Percentiles rank a stretch among this genome's conserved stretches.
Evolutionary conservation across 2,329 filamentous ascomycete species (phyloP).

Genomic region (Paecilomyces sp.): DNA sequence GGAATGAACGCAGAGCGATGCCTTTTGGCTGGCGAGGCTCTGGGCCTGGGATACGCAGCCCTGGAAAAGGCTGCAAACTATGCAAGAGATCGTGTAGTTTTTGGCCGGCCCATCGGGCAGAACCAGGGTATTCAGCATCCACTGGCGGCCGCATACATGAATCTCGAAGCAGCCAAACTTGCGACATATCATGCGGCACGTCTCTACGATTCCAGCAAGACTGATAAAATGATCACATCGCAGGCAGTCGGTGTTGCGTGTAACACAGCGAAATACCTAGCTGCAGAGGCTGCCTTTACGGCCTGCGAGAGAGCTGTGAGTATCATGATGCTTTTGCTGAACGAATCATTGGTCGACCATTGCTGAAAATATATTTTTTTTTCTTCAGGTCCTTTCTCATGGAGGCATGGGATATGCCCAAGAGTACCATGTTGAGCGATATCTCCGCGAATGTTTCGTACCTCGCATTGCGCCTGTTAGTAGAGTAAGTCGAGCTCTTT

Average conservation of each 20-base stretch:
- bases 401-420: slow-evolving; percentile 59
- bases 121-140: slow-evolving; percentile 56
- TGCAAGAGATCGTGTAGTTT: slow-evolving; percentile 56
- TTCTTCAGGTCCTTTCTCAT: slow-evolving; percentile 40
- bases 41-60: slow-evolving; percentile 71
- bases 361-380: neutral
- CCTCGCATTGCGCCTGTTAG: slow-evolving; percentile 59
- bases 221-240: slow-evolving; percentile 46
- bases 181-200: slow-evolving; percentile 55
- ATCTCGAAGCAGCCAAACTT: slow-evolving; percentile 54
- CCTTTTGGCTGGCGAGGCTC: slow-evolving; percentile 68
- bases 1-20: slow-evolving; percentile 76
- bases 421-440: slow-evolving; percentile 57
- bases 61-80: slow-evolving; percentile 57
- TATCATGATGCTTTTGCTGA: neutral
- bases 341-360: neutral
- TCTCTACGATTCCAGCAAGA: slow-evolving; percentile 48
- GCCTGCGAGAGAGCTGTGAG: slow-evolving; percentile 49
- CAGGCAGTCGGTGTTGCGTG: slow-evolving; percentile 57
- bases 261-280: slow-evolving; percentile 63
- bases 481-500: slow-evolving; percentile 20
- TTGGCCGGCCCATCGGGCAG: slow-evolving; percentile 51
- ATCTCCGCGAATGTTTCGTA: slow-evolving; percentile 55
- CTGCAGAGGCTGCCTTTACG: slow-evolving; percentile 54
- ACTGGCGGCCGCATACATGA: slow-evolving; percentile 53